Percentiles rank a stretch among this genome's conserved stretches.
phyloP scores from a whole-genome alignment of 495 filamentous ascomycete species.

The Penicillium steckii region DNA sequence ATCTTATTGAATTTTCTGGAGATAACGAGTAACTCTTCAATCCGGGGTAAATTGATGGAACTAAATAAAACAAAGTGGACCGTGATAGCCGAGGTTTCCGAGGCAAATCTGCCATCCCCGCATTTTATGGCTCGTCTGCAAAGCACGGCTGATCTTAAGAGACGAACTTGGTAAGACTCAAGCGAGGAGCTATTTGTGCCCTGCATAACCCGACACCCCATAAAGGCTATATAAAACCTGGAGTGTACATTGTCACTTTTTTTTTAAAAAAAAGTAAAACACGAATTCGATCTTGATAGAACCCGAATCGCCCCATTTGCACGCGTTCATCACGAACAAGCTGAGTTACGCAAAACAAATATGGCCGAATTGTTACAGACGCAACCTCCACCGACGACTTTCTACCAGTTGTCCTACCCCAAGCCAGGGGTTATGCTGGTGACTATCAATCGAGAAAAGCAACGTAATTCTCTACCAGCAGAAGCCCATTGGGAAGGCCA shows the following conservation, averaged over 20 bases:
- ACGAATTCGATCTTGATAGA: too few species aligned
- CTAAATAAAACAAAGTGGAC: neutral
- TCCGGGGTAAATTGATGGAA: neutral
- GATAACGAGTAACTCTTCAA: neutral
- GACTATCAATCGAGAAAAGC: slow-evolving; percentile 34
- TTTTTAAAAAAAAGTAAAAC: too few species aligned
- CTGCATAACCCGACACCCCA: neutral
- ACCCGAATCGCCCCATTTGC: too few species aligned
- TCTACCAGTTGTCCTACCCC: slow-evolving; percentile 30
- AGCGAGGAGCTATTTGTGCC: neutral
- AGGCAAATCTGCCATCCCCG: slow-evolving; percentile 9
- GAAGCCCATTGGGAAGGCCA: slow-evolving; percentile 46
- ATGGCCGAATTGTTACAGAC: slow-evolving; percentile 10
- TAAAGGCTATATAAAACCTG: neutral
- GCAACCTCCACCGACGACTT: slow-evolving; percentile 16
- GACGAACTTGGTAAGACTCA: neutral
- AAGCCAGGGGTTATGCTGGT: slow-evolving; percentile 32
- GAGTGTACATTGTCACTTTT: too few species aligned
- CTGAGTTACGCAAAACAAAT: neutral
- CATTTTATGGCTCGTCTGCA: neutral
- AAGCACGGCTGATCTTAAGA: too few species aligned
- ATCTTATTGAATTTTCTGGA: too few species aligned
- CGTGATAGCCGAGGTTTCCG: slow-evolving; percentile 11
- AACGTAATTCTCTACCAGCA: slow-evolving; percentile 42
- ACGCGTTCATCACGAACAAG: too few species aligned